Base-by-base conservation (phyloP, 2,329 filamentous ascomycete species). In the Cephalotrichum gorgonifer region DNA sequence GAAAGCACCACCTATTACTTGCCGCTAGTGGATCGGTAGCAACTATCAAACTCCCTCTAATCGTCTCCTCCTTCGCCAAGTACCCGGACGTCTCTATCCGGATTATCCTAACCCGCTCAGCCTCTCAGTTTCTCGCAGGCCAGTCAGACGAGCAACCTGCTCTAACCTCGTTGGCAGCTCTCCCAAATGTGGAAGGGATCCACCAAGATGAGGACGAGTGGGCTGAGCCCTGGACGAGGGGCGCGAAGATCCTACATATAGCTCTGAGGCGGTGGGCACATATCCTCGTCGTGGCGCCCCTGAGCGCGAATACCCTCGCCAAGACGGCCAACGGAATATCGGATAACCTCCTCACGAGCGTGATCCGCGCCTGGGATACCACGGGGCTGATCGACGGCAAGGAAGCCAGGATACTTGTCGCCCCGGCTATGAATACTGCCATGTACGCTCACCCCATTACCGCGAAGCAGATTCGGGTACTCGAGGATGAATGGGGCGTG, bases 381-480 rank as follows among this genome's bases (percentile, higher is more conserved):
- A 74, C 73, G n/a, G 79, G 81, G 0, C 61, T 72, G 15, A 67
- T 84, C 6, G 81, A 85, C 52, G 64, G 61, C 6, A 64, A 60
- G 47, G 79, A 74, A 62, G 84, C 83, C 63, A 77, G 73, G 54
- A 88, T 95, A 31, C 58, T 93, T 2, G 85, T 91, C 0, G 86
- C 86, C 2, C 83, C 84, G 2, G 82, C 85, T 27, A 95, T 95
- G 88, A 95, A 96, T 63, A 88, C 81, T 23, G 81, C 83, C 4
- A 95, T 95, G 90, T 95, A 86, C 85, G 72, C 74, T 49, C 88
- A 96, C 61, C 90, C 89, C 2, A 70, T 95, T 43, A 95, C 90
- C 1, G 73, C 67, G 45, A 79, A 77, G 54, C 88, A 95, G 54
- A 66, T 95, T 33, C 68, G 68, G 38, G 70, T 85, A 0, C 68